Conservation (phyloP, 2,329 filamentous ascomycete species). For the Xylariaceae sp. region DNA sequence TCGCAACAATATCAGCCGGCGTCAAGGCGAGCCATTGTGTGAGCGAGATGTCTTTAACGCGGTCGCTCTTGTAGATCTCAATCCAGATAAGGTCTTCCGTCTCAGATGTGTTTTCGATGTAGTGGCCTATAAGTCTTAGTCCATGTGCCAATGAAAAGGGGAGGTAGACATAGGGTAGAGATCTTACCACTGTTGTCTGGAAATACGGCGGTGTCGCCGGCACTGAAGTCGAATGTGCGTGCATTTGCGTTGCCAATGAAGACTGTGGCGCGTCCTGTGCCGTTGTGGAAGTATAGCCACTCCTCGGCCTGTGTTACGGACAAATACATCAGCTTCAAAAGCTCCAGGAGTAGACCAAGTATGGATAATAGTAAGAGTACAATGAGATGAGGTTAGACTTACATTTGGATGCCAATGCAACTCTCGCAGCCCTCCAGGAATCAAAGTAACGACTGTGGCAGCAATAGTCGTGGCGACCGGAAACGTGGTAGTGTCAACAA, state of each 20-base stretch:
- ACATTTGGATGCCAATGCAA: conserved; percentile 70
- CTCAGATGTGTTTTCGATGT: conserved; percentile 66
- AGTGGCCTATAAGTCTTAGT: conserved; percentile 45
- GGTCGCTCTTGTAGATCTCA: conserved; percentile 67
- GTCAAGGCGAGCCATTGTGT: conserved; percentile 70
- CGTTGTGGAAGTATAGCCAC: conserved; percentile 69
- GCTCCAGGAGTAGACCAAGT: background rate
- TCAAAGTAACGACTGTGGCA: conserved; percentile 60
- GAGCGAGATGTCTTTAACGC: conserved; percentile 63
- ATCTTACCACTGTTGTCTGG: conserved; percentile 59
- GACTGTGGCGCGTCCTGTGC: conserved; percentile 59
- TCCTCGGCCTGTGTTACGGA: conserved; percentile 54
- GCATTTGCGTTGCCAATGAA: conserved; percentile 61
- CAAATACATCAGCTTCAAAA: conserved; percentile 2
- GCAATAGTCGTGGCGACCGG: conserved; percentile 65
- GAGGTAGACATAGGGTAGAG: background rate
- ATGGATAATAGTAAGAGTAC: background rate
- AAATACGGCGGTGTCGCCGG: conserved; percentile 67
- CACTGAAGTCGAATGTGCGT: conserved; percentile 64
- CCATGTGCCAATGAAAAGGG: background rate
- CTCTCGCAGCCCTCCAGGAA: conserved; percentile 62
- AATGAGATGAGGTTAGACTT: conserved; percentile 24
- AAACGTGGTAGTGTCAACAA: conserved; percentile 67
- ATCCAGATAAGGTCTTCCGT: conserved; percentile 65
- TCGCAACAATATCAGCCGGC: conserved; percentile 59